A percentile compares a stretch with the other conserved stretches of the same genome.
Evolutionary conservation across 1,284 basidiomycete genomes (phyloP).

Genomic region (Rhodotorula sp.): DNA sequence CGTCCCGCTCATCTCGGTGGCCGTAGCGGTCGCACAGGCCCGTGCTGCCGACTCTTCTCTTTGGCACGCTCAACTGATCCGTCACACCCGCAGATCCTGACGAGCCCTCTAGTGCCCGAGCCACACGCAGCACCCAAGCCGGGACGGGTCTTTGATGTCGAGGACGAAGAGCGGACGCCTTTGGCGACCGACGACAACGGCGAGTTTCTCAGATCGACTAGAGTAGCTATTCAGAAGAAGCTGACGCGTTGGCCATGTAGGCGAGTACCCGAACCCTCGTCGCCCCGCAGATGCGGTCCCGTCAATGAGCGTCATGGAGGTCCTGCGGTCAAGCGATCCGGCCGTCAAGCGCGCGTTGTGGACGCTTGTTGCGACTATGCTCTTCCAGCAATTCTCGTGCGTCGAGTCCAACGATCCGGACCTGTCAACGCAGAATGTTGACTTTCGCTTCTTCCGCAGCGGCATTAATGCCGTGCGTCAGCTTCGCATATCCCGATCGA

Average conservation of each 20-base stretch:
- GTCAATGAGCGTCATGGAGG: constrained; percentile 12
- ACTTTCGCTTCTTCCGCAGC: constrained; percentile 3
- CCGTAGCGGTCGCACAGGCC: constrained; percentile 20
- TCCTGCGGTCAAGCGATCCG: constrained; percentile 21
- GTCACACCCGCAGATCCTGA: constrained; percentile 14
- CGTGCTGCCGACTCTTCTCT: background rate
- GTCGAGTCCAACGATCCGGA: constrained; percentile 39
- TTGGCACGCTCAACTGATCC: background rate
- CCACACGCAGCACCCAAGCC: background rate
- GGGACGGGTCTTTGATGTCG: background rate
- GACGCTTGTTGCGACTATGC: constrained; percentile 26
- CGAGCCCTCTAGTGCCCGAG: constrained; percentile 24
- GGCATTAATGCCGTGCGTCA: constrained; percentile 23
- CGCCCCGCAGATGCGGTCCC: background rate
- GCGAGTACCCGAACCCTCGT: background rate
- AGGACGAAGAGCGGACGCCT: constrained; percentile 25
- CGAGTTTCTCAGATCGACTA: background rate
- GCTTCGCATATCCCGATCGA: background rate
- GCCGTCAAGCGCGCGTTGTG: constrained; percentile 18
- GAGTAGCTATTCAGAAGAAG: background rate
- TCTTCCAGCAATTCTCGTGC: constrained; percentile 35
- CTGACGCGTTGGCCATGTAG: background rate
- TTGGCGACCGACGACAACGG: background rate
- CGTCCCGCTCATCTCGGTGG: constrained; percentile 33
- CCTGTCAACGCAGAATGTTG: background rate